Evolutionary conservation across 306 rosid genomes (phyloP).

Genomic region (Prunus padus): DNA sequence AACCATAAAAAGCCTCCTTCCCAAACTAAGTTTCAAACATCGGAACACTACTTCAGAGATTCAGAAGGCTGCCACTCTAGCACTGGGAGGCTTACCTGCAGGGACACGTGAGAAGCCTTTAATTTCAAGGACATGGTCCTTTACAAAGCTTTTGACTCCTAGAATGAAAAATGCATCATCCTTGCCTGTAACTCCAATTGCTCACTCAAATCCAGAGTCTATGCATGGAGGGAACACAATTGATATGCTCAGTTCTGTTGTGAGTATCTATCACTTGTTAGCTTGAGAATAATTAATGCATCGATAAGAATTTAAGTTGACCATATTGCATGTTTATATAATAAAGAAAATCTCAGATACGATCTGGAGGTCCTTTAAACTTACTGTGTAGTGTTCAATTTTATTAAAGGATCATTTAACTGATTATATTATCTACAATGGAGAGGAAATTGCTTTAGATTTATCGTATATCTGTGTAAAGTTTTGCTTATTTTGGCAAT

Average conservation of each 20-base stretch:
- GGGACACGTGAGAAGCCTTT: conserved; percentile 42
- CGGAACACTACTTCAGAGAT: conserved; percentile 45
- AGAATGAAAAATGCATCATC: conserved; percentile 49
- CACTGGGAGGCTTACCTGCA: conserved; percentile 41
- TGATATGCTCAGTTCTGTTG: conserved; percentile 27
- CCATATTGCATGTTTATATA: not conserved
- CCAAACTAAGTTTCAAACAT: conserved; percentile 56
- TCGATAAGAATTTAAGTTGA: not conserved
- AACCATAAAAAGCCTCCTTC: conserved; percentile 45
- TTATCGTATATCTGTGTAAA: not conserved
- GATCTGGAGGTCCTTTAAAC: not conserved
- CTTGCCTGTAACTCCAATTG: conserved; percentile 51
- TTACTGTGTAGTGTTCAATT: not conserved
- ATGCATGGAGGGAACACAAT: conserved; percentile 46
- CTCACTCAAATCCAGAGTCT: conserved; percentile 62
- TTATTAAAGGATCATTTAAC: too few species aligned
- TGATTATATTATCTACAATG: not conserved
- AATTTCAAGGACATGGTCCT: conserved; percentile 60
- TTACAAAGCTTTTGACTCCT: conserved; percentile 41
- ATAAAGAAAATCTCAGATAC: not conserved
- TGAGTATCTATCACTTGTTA: conserved; percentile 35
- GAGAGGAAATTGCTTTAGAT: not conserved
- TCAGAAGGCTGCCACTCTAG: conserved; percentile 57
- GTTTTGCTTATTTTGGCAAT: not conserved
- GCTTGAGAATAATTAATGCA: conserved; percentile 4